Evolutionary conservation across 352 stramenopile species (phyloP).

Genomic region (Pythium sp.): DNA sequence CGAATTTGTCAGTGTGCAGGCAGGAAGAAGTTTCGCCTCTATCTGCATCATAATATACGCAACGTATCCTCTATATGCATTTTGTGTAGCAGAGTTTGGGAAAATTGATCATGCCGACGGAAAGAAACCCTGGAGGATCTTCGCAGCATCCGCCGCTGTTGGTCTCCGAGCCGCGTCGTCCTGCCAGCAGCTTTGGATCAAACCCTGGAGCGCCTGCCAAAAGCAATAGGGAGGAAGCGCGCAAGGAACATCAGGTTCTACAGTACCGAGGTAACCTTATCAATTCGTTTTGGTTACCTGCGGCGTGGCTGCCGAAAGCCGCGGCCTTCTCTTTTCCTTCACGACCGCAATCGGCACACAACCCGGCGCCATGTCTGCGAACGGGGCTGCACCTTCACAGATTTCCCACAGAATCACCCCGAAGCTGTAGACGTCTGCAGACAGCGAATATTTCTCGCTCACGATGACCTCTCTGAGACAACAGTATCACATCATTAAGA

Average conservation of each 20-base stretch:
- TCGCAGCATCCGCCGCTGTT: conserved; percentile 37
- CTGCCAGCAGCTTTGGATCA: conserved; percentile 69
- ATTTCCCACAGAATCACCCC: conserved; percentile 83
- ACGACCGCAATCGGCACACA: conserved; percentile 66
- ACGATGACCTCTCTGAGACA: conserved; percentile 60
- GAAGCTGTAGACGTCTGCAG: conserved; percentile 81
- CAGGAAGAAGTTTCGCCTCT: too few relatives aligned
- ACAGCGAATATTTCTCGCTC: conserved; percentile 61
- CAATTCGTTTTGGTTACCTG: conserved; percentile 23
- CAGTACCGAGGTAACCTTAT: not conserved
- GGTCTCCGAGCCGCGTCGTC: conserved; percentile 50
- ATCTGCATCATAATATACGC: conserved; percentile 4
- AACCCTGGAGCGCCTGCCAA: conserved; percentile 47
- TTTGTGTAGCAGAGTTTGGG: not conserved
- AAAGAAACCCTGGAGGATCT: conserved; percentile 51
- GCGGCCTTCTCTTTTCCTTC: conserved; percentile 56
- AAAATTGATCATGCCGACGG: conserved; percentile 15
- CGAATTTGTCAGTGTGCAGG: too few relatives aligned
- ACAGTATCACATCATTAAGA: not conserved
- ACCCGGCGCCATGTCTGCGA: conserved; percentile 47
- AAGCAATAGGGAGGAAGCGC: not conserved
- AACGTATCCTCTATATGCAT: not conserved
- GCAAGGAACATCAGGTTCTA: not conserved
- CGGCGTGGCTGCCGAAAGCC: conserved; percentile 57
- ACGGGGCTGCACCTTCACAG: conserved; percentile 58